Evolutionary conservation across 768 basidiomycete species (phyloP).

Genomic region (Lactifluus piperatus): DNA sequence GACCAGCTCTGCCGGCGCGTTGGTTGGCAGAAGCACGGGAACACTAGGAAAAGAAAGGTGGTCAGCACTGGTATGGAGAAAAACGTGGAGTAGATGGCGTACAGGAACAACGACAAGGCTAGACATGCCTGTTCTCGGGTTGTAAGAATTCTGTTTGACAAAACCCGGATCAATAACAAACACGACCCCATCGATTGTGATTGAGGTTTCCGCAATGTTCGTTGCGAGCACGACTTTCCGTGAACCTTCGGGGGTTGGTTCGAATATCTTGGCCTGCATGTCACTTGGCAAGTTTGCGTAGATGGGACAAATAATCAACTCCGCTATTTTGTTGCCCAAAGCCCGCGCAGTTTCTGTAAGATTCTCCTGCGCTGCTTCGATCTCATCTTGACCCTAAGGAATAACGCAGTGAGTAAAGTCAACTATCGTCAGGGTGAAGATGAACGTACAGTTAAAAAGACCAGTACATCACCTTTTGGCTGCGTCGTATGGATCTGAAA

Average conservation of each 20-base stretch:
- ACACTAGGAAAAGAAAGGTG: slow-evolving; percentile 43
- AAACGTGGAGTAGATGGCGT: slow-evolving; percentile 27
- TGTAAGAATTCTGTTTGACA: slow-evolving; percentile 98
- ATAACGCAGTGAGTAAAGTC: slow-evolving; percentile 6
- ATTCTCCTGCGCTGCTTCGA: slow-evolving; percentile 95
- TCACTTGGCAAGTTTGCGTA: slow-evolving; percentile 99
- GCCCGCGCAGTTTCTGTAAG: slow-evolving; percentile 91
- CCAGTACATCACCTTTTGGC: slow-evolving; percentile 93
- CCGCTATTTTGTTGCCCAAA: slow-evolving; percentile 90
- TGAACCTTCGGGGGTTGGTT: slow-evolving; percentile 94
- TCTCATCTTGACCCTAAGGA: slow-evolving; percentile 93
- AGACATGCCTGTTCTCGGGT: slow-evolving; percentile 97
- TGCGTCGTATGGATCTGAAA: slow-evolving; percentile 99
- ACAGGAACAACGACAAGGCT: slow-evolving; percentile 93
- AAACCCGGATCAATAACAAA: slow-evolving; percentile 99
- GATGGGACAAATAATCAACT: slow-evolving; percentile 93
- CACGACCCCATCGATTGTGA: slow-evolving; percentile 98
- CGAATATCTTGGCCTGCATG: slow-evolving; percentile 99
- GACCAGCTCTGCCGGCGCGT: slow-evolving; percentile 92
- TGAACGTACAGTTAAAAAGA: slow-evolving; percentile 80
- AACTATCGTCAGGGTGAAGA: background rate
- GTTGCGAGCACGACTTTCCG: slow-evolving; percentile 97
- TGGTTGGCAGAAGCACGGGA: slow-evolving; percentile 97
- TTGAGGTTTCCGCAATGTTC: slow-evolving; percentile 99
- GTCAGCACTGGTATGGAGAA: background rate